Conservation (phyloP, 1,284 basidiomycete genomes). For the Tilletia setariae region DNA sequence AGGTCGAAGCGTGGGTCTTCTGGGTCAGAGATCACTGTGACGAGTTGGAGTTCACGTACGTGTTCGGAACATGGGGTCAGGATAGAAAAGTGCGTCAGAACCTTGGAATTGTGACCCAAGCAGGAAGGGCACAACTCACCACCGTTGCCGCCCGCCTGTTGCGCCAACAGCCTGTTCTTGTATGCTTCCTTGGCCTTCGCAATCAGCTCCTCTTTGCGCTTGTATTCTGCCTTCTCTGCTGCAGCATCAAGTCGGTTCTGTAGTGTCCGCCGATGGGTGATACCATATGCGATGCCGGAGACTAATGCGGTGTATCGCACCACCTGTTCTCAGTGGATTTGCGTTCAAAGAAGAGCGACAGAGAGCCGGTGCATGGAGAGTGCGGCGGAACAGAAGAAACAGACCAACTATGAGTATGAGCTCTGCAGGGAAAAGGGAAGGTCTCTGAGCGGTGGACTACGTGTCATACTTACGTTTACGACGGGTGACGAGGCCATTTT, state of each 20-base stretch:
- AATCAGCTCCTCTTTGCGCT: constrained; percentile 62
- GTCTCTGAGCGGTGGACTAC: too few relatives aligned
- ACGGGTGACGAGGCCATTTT: constrained; percentile 44
- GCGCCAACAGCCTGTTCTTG: constrained; percentile 59
- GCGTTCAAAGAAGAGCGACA: too few relatives aligned
- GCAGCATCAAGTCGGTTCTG: constrained; percentile 78
- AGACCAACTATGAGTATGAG: background rate
- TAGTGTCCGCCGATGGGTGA: constrained; percentile 83
- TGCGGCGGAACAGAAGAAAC: too few relatives aligned
- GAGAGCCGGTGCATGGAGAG: too few relatives aligned
- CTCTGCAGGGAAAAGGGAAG: too few relatives aligned
- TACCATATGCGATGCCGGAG: constrained; percentile 84
- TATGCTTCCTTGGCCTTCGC: constrained; percentile 86
- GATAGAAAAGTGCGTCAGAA: background rate
- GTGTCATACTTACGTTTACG: constrained; percentile 41
- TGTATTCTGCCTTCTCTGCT: constrained; percentile 61
- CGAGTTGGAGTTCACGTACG: too few relatives aligned
- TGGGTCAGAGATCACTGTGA: constrained; percentile 66
- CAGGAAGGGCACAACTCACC: constrained; percentile 15
- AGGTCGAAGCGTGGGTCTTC: constrained; percentile 94
- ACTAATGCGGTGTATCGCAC: constrained; percentile 90
- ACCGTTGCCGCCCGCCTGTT: constrained; percentile 29
- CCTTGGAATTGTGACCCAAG: background rate
- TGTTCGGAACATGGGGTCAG: background rate
- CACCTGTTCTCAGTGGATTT: constrained; percentile 64